Evolutionary conservation across 306 rosid genomes (phyloP).

Genomic region (Alnus rubra): DNA sequence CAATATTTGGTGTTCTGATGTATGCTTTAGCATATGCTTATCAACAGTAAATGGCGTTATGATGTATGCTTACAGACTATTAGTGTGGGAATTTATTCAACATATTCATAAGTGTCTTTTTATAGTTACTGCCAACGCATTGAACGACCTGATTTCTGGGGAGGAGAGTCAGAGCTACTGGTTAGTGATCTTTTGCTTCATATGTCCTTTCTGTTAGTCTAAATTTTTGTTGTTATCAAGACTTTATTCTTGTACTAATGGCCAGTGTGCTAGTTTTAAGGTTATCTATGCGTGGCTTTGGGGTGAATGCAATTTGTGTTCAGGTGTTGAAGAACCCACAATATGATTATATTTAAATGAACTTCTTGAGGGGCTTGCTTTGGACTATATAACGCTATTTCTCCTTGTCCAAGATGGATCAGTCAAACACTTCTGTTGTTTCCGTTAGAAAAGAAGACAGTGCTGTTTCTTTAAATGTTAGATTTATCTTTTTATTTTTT

Average conservation of each 20-base stretch:
- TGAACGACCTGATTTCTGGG: constrained; percentile 85
- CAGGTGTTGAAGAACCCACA: background rate
- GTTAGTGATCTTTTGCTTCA: constrained; percentile 46
- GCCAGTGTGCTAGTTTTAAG: background rate
- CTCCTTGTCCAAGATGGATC: background rate
- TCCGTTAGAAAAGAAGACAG: background rate
- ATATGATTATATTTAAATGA: background rate
- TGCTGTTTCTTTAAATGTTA: background rate
- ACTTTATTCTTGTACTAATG: background rate
- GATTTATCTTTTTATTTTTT: background rate
- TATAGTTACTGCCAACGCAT: constrained; percentile 88
- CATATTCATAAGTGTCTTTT: constrained; percentile 23
- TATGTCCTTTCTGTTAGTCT: background rate
- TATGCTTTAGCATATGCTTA: background rate
- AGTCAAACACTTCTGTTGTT: background rate
- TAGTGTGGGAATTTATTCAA: background rate
- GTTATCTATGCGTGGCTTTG: background rate
- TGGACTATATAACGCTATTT: background rate
- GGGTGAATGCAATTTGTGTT: background rate
- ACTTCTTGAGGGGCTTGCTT: background rate
- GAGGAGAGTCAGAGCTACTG: constrained; percentile 95
- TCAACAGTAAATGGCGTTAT: background rate
- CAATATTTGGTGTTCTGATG: constrained; percentile 21
- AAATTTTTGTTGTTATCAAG: background rate
- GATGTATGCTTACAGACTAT: background rate